These are phyloP conservation scores for Plasmodium relictum DNA, from an alignment of 169 alveolate species.

Conservation along the genomic window DNA sequence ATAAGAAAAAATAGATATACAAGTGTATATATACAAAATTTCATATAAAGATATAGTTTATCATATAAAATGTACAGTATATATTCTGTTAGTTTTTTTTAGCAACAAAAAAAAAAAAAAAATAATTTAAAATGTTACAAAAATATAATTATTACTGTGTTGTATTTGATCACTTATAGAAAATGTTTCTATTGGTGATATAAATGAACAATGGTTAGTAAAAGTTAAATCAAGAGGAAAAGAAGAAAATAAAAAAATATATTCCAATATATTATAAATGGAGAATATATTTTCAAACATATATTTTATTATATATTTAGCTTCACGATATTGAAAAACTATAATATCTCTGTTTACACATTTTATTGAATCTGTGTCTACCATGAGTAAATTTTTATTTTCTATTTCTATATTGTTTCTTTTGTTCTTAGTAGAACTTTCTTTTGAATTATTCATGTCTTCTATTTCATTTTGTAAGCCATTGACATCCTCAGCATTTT, in stretches of 20 bases:
- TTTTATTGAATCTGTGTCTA: neutral
- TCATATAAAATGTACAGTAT: too few relatives aligned
- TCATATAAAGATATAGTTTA: too few relatives aligned
- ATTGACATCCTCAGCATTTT: neutral
- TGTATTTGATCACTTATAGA: conserved; percentile 22
- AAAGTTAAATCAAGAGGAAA: conserved; percentile 20
- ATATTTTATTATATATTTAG: conserved; percentile 65
- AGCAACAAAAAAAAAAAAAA: too few relatives aligned
- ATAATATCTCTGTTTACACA: neutral
- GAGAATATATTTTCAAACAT: conserved; percentile 51
- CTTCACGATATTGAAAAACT: conserved; percentile 36
- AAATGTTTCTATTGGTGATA: conserved; percentile 17
- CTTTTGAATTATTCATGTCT: neutral
- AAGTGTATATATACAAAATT: neutral
- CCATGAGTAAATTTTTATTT: neutral
- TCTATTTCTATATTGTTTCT: neutral
- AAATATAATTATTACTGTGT: conserved; percentile 18
- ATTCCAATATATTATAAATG: conserved; percentile 57
- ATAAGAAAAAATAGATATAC: neutral
- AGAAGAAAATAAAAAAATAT: conserved; percentile 56
- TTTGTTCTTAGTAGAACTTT: neutral
- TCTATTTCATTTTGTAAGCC: neutral
- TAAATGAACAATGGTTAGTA: neutral
- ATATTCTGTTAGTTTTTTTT: too few relatives aligned
- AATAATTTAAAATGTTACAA: neutral